Evolutionary conservation across 306 rosid species (phyloP), one percentile per base, ranked within the genome.

Genomic region (Begonia masoniana): DNA sequence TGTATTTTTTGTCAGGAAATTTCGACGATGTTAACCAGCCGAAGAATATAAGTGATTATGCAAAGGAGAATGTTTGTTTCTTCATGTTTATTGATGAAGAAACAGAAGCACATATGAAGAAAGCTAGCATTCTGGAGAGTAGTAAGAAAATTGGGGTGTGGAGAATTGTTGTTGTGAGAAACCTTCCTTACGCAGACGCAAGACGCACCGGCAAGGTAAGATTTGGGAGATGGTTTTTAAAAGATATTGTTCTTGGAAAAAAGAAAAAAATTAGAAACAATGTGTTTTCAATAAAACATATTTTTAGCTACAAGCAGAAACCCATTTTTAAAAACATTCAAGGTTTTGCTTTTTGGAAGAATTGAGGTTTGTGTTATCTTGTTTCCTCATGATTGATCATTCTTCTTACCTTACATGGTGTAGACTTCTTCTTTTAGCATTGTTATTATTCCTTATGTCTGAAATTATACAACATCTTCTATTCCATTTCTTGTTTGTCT

Each of bases 21-120:
- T 89, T 89, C 67, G 97, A 89, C 17, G 79, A 74, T 21, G 78
- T 89, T 76, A 89, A 89, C 67, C 91, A 80, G 74, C 94, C 97
- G 23, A 52, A 23, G 52, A 59, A 78, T 61, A 62, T 89, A 13
- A 78, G 87, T 69, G 84, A 76, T 12, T 69, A 80, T 73, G 73
- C 95, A 14, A 78, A 60, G 91, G 58, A 65, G 61, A 85, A 81
- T 11, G 83, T 82, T 58, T 89, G 97, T 76, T 89, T 89, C 87
- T 80, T 61, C 57, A 76, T 89, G 94, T 89, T 89, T 64, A 72
- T 85, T 41, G 95, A 89, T 58, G 87, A 80, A 73, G 78, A 41
- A 55, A 89, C 95, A 47, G 95, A 89, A 71, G 71, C 67, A 41
- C 75, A 71, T 56, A 51, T 80, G 72, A 78, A 45, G 63, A 55